Base-by-base conservation (phyloP, 129 eudicot species). In the Artemisia annua region DNA sequence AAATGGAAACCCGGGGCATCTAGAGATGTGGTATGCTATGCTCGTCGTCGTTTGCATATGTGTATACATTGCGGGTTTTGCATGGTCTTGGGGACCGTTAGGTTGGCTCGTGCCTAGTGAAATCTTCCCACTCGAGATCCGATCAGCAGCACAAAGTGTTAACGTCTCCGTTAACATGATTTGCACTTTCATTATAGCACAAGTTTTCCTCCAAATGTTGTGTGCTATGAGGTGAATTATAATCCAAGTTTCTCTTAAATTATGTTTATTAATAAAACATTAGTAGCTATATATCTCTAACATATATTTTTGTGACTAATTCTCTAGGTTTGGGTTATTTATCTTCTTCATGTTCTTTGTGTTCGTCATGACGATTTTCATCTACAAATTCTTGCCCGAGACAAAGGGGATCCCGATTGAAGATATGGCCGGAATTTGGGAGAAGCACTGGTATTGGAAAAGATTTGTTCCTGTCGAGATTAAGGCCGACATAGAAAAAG, bases 31-130 rank as follows among this genome's bases (percentile, higher is more conserved):
- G 32, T 28, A 28, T 28, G 32, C 32, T 28, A 3, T 28, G 32
- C 32, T 28, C 5, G 32, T 28, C 32, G 32, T 28, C 5, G 32
- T 28, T 28, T 28, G 32, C 32, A 71, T 85, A 57, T 80, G 93
- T 28, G 1, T 80, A 5, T 84, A 76, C 55, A 87, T 87, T 15
- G 48, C 75, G 14, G 87, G 85, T 0, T 88, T 88, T 30, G 90
- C 94, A 4, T 88, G 94, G 94, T 88, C 94, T 0, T 85, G 90
- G 94, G 94, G 94, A 6, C 94, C 94, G 1, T 18, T 85, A 2
- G 94, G 90, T 2, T 88, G 94, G 94, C 44, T 88, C 26, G 78
- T 85, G 52, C 86, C 94, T 0, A 87, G 94, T 43, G 94, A 87
- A 60, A 87, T 83, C 44, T 85, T 65, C 57, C 94, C 94, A 14